phyloP scores from a whole-genome alignment of 2,329 filamentous ascomycete genomes.

The Rhynchosporium agropyri region DNA sequence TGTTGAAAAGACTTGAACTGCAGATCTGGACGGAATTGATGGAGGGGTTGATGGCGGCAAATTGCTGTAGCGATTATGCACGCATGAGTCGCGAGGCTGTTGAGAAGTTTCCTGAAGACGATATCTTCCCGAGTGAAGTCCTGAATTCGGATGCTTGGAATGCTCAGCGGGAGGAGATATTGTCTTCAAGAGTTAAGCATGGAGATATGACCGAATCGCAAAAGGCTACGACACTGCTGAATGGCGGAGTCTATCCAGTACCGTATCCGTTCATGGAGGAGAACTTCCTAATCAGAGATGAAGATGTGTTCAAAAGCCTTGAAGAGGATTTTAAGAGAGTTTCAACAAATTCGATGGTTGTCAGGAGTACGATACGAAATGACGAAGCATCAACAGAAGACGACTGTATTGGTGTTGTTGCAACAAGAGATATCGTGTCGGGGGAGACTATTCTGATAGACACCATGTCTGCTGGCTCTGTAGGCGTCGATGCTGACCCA shows the following conservation, averaged over 20 bases:
- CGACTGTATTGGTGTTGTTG: constrained; percentile 35
- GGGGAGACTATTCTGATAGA: constrained; percentile 33
- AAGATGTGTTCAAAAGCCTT: constrained; percentile 28
- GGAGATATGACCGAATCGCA: constrained; percentile 32
- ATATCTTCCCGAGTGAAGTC: constrained; percentile 36
- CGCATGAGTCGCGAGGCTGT: constrained; percentile 34
- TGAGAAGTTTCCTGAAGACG: constrained; percentile 36
- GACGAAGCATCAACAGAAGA: constrained; percentile 29
- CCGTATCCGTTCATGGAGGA: constrained; percentile 36
- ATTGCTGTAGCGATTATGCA: constrained; percentile 36
- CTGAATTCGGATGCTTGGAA: constrained; percentile 36
- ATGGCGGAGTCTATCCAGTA: constrained; percentile 36
- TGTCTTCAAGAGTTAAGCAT: constrained; percentile 26
- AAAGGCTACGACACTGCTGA: constrained; percentile 31
- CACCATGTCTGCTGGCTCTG: constrained; percentile 26
- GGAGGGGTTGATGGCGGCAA: constrained; percentile 39
- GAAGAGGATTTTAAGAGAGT: constrained; percentile 31
- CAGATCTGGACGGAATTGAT: constrained; percentile 39
- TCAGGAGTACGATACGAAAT: constrained; percentile 34
- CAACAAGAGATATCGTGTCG: constrained; percentile 29
- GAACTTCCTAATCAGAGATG: constrained; percentile 32
- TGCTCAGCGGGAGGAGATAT: constrained; percentile 30
- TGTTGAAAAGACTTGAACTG: constrained; percentile 36
- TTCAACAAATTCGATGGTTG: constrained; percentile 35
- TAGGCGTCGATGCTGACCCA: constrained; percentile 30